These are phyloP conservation scores for Keithomyces neogunnii DNA, from an alignment of 2,329 filamentous ascomycete genomes.

Conservation along the genomic window DNA sequence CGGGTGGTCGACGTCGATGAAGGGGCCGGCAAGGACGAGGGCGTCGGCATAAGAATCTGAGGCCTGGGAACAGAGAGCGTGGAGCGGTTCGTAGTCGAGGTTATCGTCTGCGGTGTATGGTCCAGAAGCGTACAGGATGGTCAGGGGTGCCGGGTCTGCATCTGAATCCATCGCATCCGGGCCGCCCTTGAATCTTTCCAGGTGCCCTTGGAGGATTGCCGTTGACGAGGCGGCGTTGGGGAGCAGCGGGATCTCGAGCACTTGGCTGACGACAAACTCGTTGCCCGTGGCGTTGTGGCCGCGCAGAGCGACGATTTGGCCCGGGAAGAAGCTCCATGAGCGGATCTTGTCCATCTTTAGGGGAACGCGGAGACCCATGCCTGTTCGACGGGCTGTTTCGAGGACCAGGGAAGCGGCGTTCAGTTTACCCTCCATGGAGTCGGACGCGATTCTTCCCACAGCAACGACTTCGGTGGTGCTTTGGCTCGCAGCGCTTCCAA, in stretches of 20 bases:
- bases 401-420: slow-evolving; percentile 80
- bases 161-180: slow-evolving; percentile 52
- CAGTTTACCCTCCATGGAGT: slow-evolving; percentile 76
- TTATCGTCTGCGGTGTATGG: slow-evolving; percentile 92
- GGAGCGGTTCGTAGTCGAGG: slow-evolving; percentile 79
- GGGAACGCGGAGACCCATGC: slow-evolving; percentile 73
- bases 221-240: slow-evolving; percentile 64
- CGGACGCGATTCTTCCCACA: slow-evolving; percentile 84
- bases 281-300: slow-evolving; percentile 83
- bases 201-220: slow-evolving; percentile 56
- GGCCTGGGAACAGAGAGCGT: slow-evolving; percentile 71
- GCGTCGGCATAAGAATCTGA: slow-evolving; percentile 67
- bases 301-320: slow-evolving; percentile 80
- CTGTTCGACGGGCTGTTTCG: slow-evolving; percentile 77
- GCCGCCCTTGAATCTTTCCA: slow-evolving; percentile 58
- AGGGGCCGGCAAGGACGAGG: slow-evolving; percentile 75
- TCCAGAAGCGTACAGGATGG: slow-evolving; percentile 69
- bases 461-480: slow-evolving; percentile 82
- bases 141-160: slow-evolving; percentile 54
- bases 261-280: slow-evolving; percentile 71
- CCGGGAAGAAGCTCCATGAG: slow-evolving; percentile 80
- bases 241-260: slow-evolving; percentile 67
- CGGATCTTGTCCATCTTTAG: slow-evolving; percentile 63
- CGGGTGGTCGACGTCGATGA: slow-evolving; percentile 87
- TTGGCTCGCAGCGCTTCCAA: slow-evolving; percentile 80